Percentiles rank a stretch among this genome's conserved stretches.
phyloP scores from a whole-genome alignment of 202 grass and related monocot species.

The Eragrostis tef region DNA sequence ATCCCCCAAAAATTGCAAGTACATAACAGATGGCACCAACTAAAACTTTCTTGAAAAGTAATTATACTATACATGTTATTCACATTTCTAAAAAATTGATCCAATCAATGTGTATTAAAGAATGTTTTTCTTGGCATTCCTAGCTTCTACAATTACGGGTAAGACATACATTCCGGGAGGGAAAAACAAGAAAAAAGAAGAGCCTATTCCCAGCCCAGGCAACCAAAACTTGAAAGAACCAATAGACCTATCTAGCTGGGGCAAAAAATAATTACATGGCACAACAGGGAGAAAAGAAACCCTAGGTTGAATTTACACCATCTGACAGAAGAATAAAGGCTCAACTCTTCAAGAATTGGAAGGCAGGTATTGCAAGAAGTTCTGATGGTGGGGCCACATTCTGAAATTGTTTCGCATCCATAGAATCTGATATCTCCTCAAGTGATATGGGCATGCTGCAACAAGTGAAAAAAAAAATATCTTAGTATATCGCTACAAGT shows the following conservation, averaged over 20 bases:
- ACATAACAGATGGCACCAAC: not conserved
- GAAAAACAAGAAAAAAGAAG: slow-evolving; percentile 24
- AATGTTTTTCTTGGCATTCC: slow-evolving; percentile 15
- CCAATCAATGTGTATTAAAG: slow-evolving; percentile 41
- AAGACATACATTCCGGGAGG: slow-evolving; percentile 24
- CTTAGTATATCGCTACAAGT: slow-evolving; percentile 29
- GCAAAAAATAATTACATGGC: slow-evolving; percentile 52
- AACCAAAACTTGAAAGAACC: slow-evolving; percentile 35
- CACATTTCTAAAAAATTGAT: slow-evolving; percentile 31
- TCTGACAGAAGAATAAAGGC: slow-evolving; percentile 32
- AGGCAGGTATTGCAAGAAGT: slow-evolving; percentile 65
- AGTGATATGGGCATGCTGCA: slow-evolving; percentile 87
- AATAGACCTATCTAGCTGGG: slow-evolving; percentile 34
- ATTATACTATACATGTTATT: slow-evolving; percentile 43
- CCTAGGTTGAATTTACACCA: slow-evolving; percentile 53
- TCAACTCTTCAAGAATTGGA: slow-evolving; percentile 85
- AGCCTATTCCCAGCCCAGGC: slow-evolving; percentile 30
- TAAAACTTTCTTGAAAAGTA: slow-evolving; percentile 3
- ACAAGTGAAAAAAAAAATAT: slow-evolving; percentile 1
- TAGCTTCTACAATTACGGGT: slow-evolving; percentile 32
- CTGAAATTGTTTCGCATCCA: slow-evolving; percentile 76
- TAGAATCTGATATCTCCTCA: slow-evolving; percentile 73
- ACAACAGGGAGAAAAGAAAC: slow-evolving; percentile 35
- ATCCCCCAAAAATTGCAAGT: not conserved
- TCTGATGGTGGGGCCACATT: slow-evolving; percentile 60